These are phyloP conservation scores for Rhynchosporium graminicola DNA, from an alignment of 2,329 filamentous ascomycete genomes.

Conservation along the genomic window DNA sequence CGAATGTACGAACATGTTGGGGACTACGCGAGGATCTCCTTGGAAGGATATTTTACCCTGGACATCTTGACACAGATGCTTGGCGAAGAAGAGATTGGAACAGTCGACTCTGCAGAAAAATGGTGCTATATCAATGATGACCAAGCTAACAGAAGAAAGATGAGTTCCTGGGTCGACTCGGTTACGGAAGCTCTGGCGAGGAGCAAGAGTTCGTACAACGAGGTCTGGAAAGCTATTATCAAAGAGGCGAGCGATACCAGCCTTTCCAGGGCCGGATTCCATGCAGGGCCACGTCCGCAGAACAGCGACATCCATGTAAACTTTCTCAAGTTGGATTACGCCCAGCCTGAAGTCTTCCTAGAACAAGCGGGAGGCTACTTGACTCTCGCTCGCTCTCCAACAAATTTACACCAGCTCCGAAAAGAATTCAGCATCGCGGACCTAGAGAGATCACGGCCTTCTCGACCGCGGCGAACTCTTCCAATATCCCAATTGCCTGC, in stretches of 20 bases:
- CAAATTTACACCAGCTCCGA: not conserved
- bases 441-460: not conserved
- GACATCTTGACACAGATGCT: not conserved
- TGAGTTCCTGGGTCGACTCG: not conserved
- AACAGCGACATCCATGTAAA: not conserved
- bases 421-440: not conserved
- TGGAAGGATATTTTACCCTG: not conserved
- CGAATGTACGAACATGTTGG: not conserved
- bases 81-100: not conserved
- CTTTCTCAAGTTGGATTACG: not conserved
- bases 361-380: too few relatives aligned
- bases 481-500: not conserved
- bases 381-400: not conserved
- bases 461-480: not conserved
- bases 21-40: not conserved
- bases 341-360: too few relatives aligned
- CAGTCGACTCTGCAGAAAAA: not conserved
- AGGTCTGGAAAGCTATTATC: not conserved
- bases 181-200: not conserved
- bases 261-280: not conserved
- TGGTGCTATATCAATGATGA: constrained; percentile 2
- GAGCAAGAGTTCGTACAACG: not conserved
- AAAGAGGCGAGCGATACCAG: not conserved
- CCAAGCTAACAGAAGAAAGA: too few relatives aligned
- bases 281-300: not conserved